Base-by-base conservation (phyloP, 2,329 filamentous ascomycete species). In the Phialophora verrucosa region DNA sequence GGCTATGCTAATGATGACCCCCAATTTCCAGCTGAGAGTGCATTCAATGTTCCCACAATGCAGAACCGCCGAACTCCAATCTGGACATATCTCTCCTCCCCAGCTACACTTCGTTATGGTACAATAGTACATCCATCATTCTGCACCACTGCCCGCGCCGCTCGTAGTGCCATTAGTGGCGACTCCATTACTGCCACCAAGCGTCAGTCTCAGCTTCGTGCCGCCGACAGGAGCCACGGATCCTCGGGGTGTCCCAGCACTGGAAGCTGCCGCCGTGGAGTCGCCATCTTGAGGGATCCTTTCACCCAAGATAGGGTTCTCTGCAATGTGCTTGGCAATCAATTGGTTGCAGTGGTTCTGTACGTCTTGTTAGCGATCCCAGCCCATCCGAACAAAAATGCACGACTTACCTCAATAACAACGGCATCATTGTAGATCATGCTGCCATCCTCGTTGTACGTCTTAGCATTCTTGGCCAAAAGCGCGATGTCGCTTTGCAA, bases 371-470 rank as follows among this genome's bases (percentile, higher is more conserved):
- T 44, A 61, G 59, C 51, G 10, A 42, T 8, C 10, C n/a, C 20
- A 27, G 11, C 11, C 20, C 32, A 38, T 17, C 12, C 4, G 23
- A 10, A 35, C 4, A 35, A 35, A 11, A 6, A 12, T 44, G 12
- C 25, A 29, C n/a, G 7, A n/a, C 70, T 70, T 82, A 96, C 93
- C 85, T 97, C 91, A 79, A 99, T 97, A 62, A 90, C 84, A 78
- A 93, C 93, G 58, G 94, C 94, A 83, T 99, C 95, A 74, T 91
- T 87, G 81, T 93, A 98, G 62, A 99, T 85, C 73, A 96, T 83
- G 78, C 93, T 97, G 65, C 90, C 91, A 76, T 98, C 95, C 79
- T 99, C 96, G 75, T 99, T 99, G 83, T 96, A 99, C 2, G 91
- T 95, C 77, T 92, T 88, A 71, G 94, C 97, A 78, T 99, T 99